Base-by-base conservation (phyloP, 2,329 filamentous ascomycete species). In the Anthostomella pinea region DNA sequence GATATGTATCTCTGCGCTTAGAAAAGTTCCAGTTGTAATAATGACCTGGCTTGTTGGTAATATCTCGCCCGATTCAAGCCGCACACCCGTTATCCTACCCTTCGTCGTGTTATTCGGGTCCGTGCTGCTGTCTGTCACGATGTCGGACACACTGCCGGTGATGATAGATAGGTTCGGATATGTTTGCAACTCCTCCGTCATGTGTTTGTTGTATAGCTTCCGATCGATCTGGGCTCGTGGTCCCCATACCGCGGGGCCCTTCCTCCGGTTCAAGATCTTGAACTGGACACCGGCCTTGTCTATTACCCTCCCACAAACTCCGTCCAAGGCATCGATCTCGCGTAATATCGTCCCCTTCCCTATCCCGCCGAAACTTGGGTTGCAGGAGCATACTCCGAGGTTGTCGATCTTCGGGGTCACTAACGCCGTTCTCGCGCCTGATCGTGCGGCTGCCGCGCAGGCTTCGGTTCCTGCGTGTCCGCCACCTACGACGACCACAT, bases 201-300 rank as follows among this genome's bases (percentile, higher is more conserved):
- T 97, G 59, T 95, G 77, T 56, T 79, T 83, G 66, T 90, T 85
- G 67, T 97, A 98, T 24, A 98, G 68, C 42, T 77, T 77, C 43
- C 93, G 80, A 63, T 98, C 93, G 61, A 98, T 97, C 70, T 98
- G 93, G 30, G 93, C 93, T 35, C 93, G 77, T 1, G 93, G 93
- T 8, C 93, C 93, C 93, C 93, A 98, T 17, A 98, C 93, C 3
- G 93, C 93, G 5, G 91, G 88, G 1, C 93, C 93, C 58, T 97
- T 97, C 48, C 79, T 85, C 33, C 80, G 73, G 63, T 98, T 98
- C 56, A 98, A 64, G 13, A 94, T 75, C 46, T 87, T 82, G 63
- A 97, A 98, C 60, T 96, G 91, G n/a, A 96, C 79, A 5, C 88
- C 93, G 3, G 93, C 85, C 60, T 93, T 91, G 66, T 98, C 93